Percentiles rank a stretch among this genome's conserved stretches.
phyloP scores from a whole-genome alignment of 164 flowering plant species.

The Protea cynaroides region DNA sequence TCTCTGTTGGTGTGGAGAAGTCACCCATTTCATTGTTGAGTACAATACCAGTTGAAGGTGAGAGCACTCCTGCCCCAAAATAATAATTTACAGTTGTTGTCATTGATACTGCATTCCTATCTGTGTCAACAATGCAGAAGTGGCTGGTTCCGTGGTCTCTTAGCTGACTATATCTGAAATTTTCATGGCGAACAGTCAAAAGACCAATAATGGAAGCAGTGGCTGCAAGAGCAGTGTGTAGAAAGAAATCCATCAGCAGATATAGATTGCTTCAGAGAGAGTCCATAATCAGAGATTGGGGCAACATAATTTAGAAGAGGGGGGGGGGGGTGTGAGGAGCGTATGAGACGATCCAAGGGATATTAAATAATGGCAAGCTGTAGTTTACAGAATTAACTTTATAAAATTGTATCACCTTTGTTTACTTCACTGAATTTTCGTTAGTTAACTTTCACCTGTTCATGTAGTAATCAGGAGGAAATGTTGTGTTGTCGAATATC shows the following conservation, averaged over 20 bases:
- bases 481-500: conserved; percentile 85
- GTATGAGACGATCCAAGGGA: too few relatives aligned
- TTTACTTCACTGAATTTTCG: background rate
- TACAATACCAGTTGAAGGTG: conserved; percentile 84
- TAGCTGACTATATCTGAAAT: conserved; percentile 76
- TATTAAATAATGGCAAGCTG: too few relatives aligned
- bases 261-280: background rate
- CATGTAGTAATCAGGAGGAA: conserved; percentile 69
- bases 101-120: conserved; percentile 86
- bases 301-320: too few relatives aligned
- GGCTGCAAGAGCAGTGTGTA: background rate
- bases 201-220: background rate
- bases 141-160: conserved; percentile 92
- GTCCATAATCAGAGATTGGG: too few relatives aligned
- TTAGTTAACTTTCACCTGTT: conserved; percentile 32
- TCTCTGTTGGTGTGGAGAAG: conserved; percentile 73
- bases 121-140: conserved; percentile 80
- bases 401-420: too few relatives aligned
- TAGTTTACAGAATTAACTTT: too few relatives aligned
- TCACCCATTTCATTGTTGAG: conserved; percentile 95
- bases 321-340: too few relatives aligned
- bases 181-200: background rate
- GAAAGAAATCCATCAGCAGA: background rate
- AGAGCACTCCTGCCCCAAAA: conserved; percentile 71
- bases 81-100: conserved; percentile 71